Evolutionary conservation across 257 asterid species (phyloP), one percentile per base, ranked within the genome.

Genomic region (Asclepias syriaca): DNA sequence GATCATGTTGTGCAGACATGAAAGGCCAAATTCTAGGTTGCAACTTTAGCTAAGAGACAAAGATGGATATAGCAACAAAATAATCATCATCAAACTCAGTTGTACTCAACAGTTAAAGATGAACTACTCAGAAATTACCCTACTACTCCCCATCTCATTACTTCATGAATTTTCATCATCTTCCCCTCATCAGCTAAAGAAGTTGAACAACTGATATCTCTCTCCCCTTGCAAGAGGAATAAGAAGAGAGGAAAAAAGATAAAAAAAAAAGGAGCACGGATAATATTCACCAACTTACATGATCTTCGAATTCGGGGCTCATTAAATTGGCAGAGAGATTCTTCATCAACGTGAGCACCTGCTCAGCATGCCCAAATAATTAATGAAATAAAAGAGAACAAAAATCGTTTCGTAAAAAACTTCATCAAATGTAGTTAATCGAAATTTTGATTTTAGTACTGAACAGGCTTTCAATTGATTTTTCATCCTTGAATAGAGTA

Each of bases 281-380:
- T 16, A 59, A 7, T 8, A 61, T 12, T 21, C 29, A 39, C 29
- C 65, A 51, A n/a, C 97, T 90, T 81, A 89, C 96, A 75, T 90
- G 89, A 78, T 84, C 84, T 87, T 93, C 90, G 66, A 89, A 93
- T 68, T 90, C 96, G 12, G 97, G 95, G 86, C 85, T 89, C 80
- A 69, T 70, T 76, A 93, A 82, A 78, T 93, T 93, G 82, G 59
- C 80, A 5, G 92, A 79, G 1, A 93, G 96, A 84, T 93, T 93
- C 81, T 80, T 85, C 97, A 90, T 90, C 92, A 93, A 69, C 93
- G 82, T 79, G 77, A 89, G 50, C 58, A 81, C 89, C 97, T 93
- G 89, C 59, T 53, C 39, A 68, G 48, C 53, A 69, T 3, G 16
- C 40, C 40, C 40, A 45, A 15, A 51, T 15, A 16, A 51, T 15